Evolutionary conservation across 1,139 yeast genomes (phyloP).

Genomic region (Saccharomycopsis crataegensis): DNA sequence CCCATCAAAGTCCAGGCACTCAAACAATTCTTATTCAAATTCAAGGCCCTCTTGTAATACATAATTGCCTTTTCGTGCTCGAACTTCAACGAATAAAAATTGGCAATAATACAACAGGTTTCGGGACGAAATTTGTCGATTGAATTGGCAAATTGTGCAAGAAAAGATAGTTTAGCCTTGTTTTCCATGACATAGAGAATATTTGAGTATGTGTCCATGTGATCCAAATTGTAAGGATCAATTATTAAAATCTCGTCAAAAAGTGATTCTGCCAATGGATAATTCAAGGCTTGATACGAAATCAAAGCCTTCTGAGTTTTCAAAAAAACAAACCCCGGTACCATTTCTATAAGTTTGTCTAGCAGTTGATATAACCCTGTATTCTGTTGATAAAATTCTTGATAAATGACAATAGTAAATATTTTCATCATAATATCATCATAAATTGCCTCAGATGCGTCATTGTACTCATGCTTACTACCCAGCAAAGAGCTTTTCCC

Average conservation of each 20-base stretch:
- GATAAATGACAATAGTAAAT: slow-evolving; percentile 63
- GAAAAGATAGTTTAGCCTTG: slow-evolving; percentile 69
- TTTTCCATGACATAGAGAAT: slow-evolving; percentile 93
- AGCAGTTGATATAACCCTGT: slow-evolving; percentile 43
- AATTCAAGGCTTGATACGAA: slow-evolving; percentile 74
- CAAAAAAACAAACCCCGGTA: slow-evolving; percentile 69
- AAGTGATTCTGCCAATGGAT: slow-evolving; percentile 66
- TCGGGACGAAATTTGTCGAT: slow-evolving; percentile 89
- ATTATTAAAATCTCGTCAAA: slow-evolving; percentile 66
- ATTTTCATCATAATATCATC: slow-evolving; percentile 52
- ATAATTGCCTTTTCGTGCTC: slow-evolving; percentile 94
- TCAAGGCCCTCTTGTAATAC: slow-evolving; percentile 85
- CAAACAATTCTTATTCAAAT: slow-evolving; percentile 70
- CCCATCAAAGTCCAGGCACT: slow-evolving; percentile 99
- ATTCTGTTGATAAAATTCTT: slow-evolving; percentile 72
- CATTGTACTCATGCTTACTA: background rate
- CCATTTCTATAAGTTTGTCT: slow-evolving; percentile 38
- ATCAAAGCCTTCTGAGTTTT: slow-evolving; percentile 76
- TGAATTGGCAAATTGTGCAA: slow-evolving; percentile 79
- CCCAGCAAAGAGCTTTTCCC: background rate
- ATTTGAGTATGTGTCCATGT: slow-evolving; percentile 85
- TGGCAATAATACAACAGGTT: slow-evolving; percentile 90
- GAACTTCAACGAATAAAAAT: slow-evolving; percentile 83
- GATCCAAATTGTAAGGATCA: slow-evolving; percentile 90
- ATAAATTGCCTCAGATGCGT: slow-evolving; percentile 2